A percentile compares a stretch with the other conserved stretches of the same genome.
These are phyloP conservation scores for Paramicrosporidium saccamoebae DNA, from an alignment of 371 early-diverging fungal genomes.

Conservation along the genomic window DNA sequence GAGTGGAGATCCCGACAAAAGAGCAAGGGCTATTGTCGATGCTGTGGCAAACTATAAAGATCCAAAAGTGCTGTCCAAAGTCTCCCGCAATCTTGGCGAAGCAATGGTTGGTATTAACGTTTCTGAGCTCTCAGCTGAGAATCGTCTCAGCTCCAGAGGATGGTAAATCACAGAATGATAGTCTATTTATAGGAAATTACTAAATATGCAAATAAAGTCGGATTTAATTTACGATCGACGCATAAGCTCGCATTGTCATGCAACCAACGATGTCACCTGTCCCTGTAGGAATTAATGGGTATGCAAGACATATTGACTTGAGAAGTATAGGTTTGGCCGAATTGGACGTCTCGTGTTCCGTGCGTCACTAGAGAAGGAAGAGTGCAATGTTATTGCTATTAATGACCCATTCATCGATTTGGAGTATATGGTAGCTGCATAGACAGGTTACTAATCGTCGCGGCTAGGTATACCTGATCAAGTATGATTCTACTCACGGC, in stretches of 20 bases:
- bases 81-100: conserved; percentile 71
- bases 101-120: conserved; percentile 89
- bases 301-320: conserved; percentile 1
- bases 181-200: neutral
- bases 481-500: conserved; percentile 95
- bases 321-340: conserved; percentile 69
- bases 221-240: neutral
- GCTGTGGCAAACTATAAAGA: conserved; percentile 82
- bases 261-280: neutral
- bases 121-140: too few relatives aligned
- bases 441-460: neutral
- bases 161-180: too few relatives aligned
- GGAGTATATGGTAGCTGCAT: conserved; percentile 46
- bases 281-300: neutral
- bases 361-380: conserved; percentile 29
- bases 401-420: conserved; percentile 93
- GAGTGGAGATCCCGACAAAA: conserved; percentile 77
- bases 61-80: conserved; percentile 47
- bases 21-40: conserved; percentile 78
- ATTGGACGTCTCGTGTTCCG: conserved; percentile 95
- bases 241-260: neutral
- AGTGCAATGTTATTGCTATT: conserved; percentile 63
- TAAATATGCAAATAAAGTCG: neutral
- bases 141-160: too few relatives aligned
- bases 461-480: conserved; percentile 47